Conservation (phyloP, 371 early-diverging fungal genomes). For the Rhizomucor pusillus region DNA sequence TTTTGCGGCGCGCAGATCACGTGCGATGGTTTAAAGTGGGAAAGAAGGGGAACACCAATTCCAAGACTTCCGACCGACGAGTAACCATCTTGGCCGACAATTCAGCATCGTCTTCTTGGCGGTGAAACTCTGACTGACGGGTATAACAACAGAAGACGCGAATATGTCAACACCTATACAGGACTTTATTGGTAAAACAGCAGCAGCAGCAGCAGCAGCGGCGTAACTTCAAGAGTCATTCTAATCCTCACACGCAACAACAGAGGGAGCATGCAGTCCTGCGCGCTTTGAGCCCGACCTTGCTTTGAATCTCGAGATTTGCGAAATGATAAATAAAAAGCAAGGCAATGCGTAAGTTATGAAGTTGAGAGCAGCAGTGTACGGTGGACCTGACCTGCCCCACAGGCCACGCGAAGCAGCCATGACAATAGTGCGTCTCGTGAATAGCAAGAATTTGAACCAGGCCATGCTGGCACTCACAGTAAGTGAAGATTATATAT, state of each 20-base stretch:
- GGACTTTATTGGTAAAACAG: slow-evolving; percentile 22
- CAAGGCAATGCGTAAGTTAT: slow-evolving; percentile 72
- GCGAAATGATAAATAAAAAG: slow-evolving; percentile 86
- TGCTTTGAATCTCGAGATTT: slow-evolving; percentile 87
- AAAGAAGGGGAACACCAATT: too few relatives aligned
- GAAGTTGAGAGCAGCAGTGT: background rate
- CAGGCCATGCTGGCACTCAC: slow-evolving; percentile 78
- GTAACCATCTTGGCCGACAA: too few relatives aligned
- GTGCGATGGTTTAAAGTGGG: too few relatives aligned
- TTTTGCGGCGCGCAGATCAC: too few relatives aligned
- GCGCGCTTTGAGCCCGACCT: slow-evolving; percentile 73
- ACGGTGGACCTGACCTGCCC: background rate
- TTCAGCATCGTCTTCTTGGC: too few relatives aligned
- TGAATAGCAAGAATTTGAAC: slow-evolving; percentile 74
- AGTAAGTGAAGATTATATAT: slow-evolving; percentile 39
- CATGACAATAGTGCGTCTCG: slow-evolving; percentile 70
- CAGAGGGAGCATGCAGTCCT: slow-evolving; percentile 76
- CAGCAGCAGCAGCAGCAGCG: background rate
- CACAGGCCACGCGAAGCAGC: slow-evolving; percentile 89
- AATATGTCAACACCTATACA: slow-evolving; percentile 20
- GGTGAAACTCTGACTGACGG: too few relatives aligned
- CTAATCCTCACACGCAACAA: too few relatives aligned
- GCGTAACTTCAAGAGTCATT: background rate
- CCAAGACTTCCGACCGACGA: too few relatives aligned
- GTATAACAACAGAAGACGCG: background rate